Conservation (phyloP, 129 eudicot species). For the carrot (Daucus carota) region DNA sequence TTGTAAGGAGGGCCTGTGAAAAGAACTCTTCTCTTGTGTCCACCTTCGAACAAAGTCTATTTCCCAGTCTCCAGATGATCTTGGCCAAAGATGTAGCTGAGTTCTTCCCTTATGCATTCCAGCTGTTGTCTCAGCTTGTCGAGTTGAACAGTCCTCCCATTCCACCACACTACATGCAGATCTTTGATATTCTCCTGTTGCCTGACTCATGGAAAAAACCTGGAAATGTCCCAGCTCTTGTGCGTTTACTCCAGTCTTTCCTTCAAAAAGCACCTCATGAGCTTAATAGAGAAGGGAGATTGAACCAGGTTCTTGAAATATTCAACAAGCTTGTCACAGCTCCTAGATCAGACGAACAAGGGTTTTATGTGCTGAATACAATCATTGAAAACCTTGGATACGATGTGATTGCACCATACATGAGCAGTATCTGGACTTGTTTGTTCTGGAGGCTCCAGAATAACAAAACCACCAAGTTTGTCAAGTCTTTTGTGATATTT, state of each 20-base stretch:
- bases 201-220: conserved; percentile 83
- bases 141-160: conserved; percentile 73
- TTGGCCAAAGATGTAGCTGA: conserved; percentile 64
- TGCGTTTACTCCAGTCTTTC: conserved; percentile 87
- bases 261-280: conserved; percentile 82
- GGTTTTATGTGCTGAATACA: conserved; percentile 87
- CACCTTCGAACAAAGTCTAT: conserved; percentile 65
- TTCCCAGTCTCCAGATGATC: conserved; percentile 65
- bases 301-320: conserved; percentile 65
- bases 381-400: conserved; percentile 82
- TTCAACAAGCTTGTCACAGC: conserved; percentile 59
- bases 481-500: conserved; percentile 61
- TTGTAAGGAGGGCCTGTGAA: conserved; percentile 79
- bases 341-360: conserved; percentile 84
- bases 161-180: conserved; percentile 68
- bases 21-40: conserved; percentile 63
- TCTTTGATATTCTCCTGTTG: conserved; percentile 64
- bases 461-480: conserved; percentile 50
- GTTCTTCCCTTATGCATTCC: conserved; percentile 92
- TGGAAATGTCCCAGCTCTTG: conserved; percentile 93
- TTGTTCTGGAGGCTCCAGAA: conserved; percentile 56
- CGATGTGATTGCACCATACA: conserved; percentile 58
- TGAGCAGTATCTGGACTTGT: conserved; percentile 57
- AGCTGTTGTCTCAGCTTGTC: conserved; percentile 89
- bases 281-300: conserved; percentile 61